These are phyloP conservation scores for Cucurbita argyrosperma DNA, from an alignment of 306 rosid species.

Conservation along the genomic window DNA sequence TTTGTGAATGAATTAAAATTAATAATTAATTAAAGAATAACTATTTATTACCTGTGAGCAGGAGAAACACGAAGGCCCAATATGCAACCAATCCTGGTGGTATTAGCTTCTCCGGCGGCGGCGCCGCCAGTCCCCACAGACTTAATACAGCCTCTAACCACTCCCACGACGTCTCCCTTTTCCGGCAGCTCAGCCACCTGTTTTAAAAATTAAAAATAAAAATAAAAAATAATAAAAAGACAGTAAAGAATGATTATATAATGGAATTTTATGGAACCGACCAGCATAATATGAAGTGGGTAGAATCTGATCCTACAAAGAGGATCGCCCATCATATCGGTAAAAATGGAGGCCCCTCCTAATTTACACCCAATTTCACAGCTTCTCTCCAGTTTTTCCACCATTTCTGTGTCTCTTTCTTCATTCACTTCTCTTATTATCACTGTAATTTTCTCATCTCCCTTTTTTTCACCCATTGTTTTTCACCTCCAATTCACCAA, in stretches of 20 bases:
- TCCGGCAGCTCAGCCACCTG: slow-evolving; percentile 56
- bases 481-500: not conserved
- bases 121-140: slow-evolving; percentile 25
- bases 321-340: slow-evolving; percentile 53
- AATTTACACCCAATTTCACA: slow-evolving; percentile 54
- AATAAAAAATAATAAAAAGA: no score
- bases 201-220: no score
- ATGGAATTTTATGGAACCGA: slow-evolving; percentile 13
- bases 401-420: slow-evolving; percentile 44
- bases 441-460: slow-evolving; percentile 32
- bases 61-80: slow-evolving; percentile 75
- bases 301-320: slow-evolving; percentile 63
- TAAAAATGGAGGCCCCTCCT: slow-evolving; percentile 50
- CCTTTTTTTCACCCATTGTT: not conserved
- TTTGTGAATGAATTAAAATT: no score
- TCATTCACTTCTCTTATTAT: slow-evolving; percentile 51
- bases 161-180: slow-evolving; percentile 50
- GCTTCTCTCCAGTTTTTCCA: slow-evolving; percentile 64
- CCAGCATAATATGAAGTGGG: slow-evolving; percentile 62
- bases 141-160: slow-evolving; percentile 63
- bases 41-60: slow-evolving; percentile 18
- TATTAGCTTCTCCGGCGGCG: slow-evolving; percentile 24
- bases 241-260: no score
- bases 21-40: no score
- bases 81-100: slow-evolving; percentile 49